These are phyloP conservation scores for Phyllostachys edulis DNA, from an alignment of 176 grass and related monocot genomes.

Conservation along the genomic window DNA sequence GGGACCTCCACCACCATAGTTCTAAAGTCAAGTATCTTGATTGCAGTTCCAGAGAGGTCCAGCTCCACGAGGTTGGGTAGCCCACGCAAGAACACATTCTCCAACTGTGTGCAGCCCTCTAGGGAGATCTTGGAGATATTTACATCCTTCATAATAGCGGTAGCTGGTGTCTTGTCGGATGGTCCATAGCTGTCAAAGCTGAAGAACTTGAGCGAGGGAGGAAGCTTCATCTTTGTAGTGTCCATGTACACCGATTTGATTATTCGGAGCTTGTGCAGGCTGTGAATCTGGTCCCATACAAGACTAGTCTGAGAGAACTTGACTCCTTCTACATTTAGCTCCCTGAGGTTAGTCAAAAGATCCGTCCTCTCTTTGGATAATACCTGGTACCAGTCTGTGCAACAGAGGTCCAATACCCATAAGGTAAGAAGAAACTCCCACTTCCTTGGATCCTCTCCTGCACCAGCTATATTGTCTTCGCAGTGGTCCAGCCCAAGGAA, in stretches of 20 bases:
- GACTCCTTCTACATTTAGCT: neutral
- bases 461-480: neutral
- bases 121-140: too few relatives aligned
- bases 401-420: neutral
- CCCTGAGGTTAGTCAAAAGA: neutral
- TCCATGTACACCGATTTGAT: neutral
- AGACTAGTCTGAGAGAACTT: neutral
- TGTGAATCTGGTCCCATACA: neutral
- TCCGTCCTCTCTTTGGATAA: neutral
- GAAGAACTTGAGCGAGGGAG: neutral
- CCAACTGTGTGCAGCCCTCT: too few relatives aligned
- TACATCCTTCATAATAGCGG: too few relatives aligned
- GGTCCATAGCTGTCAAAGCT: constrained; percentile 12
- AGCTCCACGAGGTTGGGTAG: too few relatives aligned
- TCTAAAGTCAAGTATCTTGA: too few relatives aligned
- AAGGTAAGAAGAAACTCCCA: neutral
- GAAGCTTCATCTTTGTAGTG: neutral
- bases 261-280: neutral
- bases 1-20: too few relatives aligned
- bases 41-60: too few relatives aligned
- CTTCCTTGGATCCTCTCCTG: too few relatives aligned
- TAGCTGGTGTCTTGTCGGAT: neutral
- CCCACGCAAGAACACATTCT: too few relatives aligned
- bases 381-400: neutral
- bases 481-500: neutral